These are phyloP conservation scores for Agaricus subrufescens DNA, from an alignment of 768 basidiomycete genomes.

Conservation along the genomic window DNA sequence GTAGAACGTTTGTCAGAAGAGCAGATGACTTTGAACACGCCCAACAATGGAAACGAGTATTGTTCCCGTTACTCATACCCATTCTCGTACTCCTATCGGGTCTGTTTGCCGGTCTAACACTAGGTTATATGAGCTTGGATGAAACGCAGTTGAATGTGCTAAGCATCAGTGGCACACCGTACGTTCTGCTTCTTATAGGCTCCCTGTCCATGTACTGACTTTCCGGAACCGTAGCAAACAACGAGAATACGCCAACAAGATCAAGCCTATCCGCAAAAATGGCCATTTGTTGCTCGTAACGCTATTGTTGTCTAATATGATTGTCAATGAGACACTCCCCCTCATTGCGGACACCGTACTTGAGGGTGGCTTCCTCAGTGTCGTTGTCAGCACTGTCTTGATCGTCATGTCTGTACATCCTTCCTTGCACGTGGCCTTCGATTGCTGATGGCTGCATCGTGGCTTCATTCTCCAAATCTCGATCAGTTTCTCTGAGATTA, in stretches of 20 bases:
- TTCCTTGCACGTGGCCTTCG: neutral
- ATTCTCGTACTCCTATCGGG: slow-evolving; percentile 80
- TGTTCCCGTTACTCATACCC: slow-evolving; percentile 64
- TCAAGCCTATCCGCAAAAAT: slow-evolving; percentile 81
- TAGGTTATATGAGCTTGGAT: slow-evolving; percentile 92
- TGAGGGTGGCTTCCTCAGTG: slow-evolving; percentile 73
- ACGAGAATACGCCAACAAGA: slow-evolving; percentile 75
- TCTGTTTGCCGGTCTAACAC: slow-evolving; percentile 85
- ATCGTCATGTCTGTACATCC: slow-evolving; percentile 75
- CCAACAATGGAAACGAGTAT: slow-evolving; percentile 26
- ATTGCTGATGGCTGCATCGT: neutral
- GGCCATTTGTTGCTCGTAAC: slow-evolving; percentile 82
- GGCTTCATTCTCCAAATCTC: slow-evolving; percentile 1
- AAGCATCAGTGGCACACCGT: slow-evolving; percentile 81
- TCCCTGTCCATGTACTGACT: neutral
- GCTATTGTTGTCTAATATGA: slow-evolving; percentile 85
- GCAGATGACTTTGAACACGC: slow-evolving; percentile 23
- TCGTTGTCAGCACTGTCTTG: slow-evolving; percentile 77
- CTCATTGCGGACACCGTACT: slow-evolving; percentile 78
- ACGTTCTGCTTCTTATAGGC: slow-evolving; percentile 20
- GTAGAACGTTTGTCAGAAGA: slow-evolving; percentile 15
- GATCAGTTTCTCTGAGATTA: slow-evolving; percentile 82
- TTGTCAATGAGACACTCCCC: slow-evolving; percentile 84
- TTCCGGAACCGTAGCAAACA: slow-evolving; percentile 51
- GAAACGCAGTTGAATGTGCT: slow-evolving; percentile 89